Conservation (phyloP, 148 eudicot genomes). For the Fallopia convolvulus region DNA sequence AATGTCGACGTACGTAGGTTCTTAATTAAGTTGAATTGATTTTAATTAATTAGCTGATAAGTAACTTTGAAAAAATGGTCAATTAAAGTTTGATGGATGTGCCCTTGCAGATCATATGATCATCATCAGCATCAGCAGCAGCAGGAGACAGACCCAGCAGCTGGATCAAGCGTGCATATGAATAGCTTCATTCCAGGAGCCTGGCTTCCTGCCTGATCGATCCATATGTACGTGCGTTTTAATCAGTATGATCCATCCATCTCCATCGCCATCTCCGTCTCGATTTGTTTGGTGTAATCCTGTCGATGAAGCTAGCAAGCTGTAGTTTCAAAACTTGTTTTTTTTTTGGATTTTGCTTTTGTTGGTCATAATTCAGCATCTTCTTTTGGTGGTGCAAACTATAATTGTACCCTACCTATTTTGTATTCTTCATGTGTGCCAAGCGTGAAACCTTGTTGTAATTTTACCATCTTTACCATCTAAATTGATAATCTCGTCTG, state of each 20-base stretch:
- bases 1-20: slow-evolving; percentile 36
- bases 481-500: too few species aligned
- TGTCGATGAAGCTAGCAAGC: too few species aligned
- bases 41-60: too few species aligned
- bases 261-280: neutral
- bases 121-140: slow-evolving; percentile 22
- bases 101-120: slow-evolving; percentile 22
- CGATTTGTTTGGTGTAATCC: neutral
- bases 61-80: neutral
- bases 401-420: neutral
- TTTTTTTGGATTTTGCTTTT: neutral
- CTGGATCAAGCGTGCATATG: slow-evolving; percentile 47
- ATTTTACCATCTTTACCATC: too few species aligned
- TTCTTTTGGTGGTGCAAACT: too few species aligned
- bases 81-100: neutral
- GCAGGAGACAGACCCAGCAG: slow-evolving; percentile 26
- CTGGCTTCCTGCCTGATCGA: slow-evolving; percentile 38
- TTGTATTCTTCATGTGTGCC: too few species aligned
- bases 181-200: slow-evolving; percentile 48
- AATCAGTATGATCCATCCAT: too few species aligned
- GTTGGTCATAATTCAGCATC: neutral
- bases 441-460: too few species aligned
- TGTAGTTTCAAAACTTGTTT: neutral
- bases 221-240: too few species aligned
- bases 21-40: too few species aligned